Evolutionary conservation across 1,139 yeast genomes (phyloP).

Genomic region (Lodderomyces theae): DNA sequence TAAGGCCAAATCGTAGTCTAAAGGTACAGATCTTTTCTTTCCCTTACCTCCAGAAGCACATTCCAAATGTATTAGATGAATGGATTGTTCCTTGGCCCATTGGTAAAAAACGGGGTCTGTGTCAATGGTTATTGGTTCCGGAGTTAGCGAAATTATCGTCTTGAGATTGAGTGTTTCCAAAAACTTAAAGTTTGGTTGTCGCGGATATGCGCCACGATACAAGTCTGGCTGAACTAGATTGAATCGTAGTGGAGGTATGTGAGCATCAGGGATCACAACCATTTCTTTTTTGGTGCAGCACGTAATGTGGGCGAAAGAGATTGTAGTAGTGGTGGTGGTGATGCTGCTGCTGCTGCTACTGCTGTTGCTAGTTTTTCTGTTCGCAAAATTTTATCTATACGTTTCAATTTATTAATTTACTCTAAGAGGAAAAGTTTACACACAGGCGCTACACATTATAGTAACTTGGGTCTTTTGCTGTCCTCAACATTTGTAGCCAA

Average conservation of each 20-base stretch:
- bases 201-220: constrained; percentile 85
- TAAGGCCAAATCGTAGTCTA: constrained; percentile 61
- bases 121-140: constrained; percentile 60
- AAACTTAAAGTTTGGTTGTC: constrained; percentile 70
- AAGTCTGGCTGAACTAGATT: constrained; percentile 66
- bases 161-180: constrained; percentile 63
- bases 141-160: constrained; percentile 78
- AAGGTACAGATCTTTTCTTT: constrained; percentile 75
- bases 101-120: constrained; percentile 49
- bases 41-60: constrained; percentile 69
- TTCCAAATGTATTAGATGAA: constrained; percentile 60
- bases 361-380: too few species aligned
- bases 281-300: too few species aligned
- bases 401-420: too few species aligned
- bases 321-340: too few species aligned
- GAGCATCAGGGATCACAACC: constrained; percentile 28
- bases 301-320: too few species aligned
- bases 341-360: too few species aligned
- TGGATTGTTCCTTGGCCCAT: constrained; percentile 49
- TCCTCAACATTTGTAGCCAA: constrained; percentile 72
- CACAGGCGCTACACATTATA: constrained; percentile 9
- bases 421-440: neutral
- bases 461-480: constrained; percentile 43
- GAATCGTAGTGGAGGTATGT: constrained; percentile 82
- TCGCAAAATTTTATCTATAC: too few species aligned